These are phyloP conservation scores for Pneumocystis oryctolagi DNA, from an alignment of 1,139 yeast species.

Conservation along the genomic window DNA sequence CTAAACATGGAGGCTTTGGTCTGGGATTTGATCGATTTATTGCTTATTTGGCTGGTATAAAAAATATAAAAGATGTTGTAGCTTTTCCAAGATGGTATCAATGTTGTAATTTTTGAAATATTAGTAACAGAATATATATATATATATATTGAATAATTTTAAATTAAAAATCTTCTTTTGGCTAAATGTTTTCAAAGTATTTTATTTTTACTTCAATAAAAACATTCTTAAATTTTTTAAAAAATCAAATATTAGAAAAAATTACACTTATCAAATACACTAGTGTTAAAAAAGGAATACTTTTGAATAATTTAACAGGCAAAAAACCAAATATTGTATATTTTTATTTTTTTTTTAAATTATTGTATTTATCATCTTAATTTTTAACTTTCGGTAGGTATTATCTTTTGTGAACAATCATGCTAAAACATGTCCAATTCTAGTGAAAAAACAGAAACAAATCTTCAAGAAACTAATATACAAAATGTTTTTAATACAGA, in stretches of 20 bases:
- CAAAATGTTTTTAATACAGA: neutral
- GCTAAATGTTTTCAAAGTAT: neutral
- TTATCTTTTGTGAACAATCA: neutral
- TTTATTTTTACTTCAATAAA: neutral
- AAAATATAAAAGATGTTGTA: conserved; percentile 70
- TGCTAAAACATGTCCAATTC: neutral
- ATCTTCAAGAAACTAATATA: neutral
- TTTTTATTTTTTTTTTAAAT: neutral
- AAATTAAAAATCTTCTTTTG: neutral
- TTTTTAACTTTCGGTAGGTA: neutral
- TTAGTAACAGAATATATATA: neutral
- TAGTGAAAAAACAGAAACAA: neutral
- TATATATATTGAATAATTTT: too few species aligned
- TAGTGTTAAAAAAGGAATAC: too few species aligned
- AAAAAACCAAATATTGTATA: neutral
- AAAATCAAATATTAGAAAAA: too few species aligned
- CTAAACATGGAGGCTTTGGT: conserved; percentile 96
- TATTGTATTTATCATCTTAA: neutral
- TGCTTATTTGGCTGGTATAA: conserved; percentile 53
- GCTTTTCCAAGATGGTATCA: conserved; percentile 59
- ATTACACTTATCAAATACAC: too few species aligned
- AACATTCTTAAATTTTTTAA: too few species aligned
- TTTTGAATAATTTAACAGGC: neutral
- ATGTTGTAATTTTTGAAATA: conserved; percentile 32
- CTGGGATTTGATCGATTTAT: conserved; percentile 82